These are phyloP conservation scores for Corynascus novoguineensis DNA, from an alignment of 495 filamentous ascomycete species.

Conservation along the genomic window DNA sequence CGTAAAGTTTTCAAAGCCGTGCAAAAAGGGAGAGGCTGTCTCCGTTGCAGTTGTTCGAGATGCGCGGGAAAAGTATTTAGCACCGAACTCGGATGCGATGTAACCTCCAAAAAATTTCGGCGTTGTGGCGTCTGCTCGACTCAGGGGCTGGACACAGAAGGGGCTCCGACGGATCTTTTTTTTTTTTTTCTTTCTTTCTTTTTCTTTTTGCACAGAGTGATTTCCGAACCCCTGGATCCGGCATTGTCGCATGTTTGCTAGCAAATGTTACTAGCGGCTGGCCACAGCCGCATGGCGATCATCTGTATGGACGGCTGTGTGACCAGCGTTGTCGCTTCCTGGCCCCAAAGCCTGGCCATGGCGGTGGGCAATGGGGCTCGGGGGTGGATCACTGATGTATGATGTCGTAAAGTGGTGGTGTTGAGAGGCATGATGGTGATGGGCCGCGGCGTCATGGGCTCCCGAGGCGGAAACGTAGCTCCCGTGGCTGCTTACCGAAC, in stretches of 20 bases:
- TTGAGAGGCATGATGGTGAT: neutral
- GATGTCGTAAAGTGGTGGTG: neutral
- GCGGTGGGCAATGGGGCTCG: conserved; percentile 3
- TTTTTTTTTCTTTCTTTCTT: no score
- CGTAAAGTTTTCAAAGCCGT: no score
- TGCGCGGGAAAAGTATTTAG: neutral
- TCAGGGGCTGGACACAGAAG: neutral
- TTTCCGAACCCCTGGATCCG: neutral
- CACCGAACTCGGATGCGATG: neutral
- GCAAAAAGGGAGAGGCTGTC: no score
- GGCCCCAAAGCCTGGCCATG: neutral
- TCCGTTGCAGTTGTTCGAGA: neutral
- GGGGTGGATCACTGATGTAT: neutral
- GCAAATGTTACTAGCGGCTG: conserved; percentile 13
- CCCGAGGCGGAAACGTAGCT: conserved; percentile 26
- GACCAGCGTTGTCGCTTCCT: conserved; percentile 1
- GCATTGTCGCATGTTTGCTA: neutral
- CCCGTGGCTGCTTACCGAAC: neutral
- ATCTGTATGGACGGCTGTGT: conserved; percentile 17
- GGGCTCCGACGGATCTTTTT: no score
- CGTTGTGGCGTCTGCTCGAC: neutral
- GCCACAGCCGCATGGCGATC: conserved; percentile 14
- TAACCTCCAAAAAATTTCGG: neutral
- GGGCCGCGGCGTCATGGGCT: conserved; percentile 5
- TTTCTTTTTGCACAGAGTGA: no score